Evolutionary conservation across 495 filamentous ascomycete genomes (phyloP).

Genomic region (Penicillium arizonense): DNA sequence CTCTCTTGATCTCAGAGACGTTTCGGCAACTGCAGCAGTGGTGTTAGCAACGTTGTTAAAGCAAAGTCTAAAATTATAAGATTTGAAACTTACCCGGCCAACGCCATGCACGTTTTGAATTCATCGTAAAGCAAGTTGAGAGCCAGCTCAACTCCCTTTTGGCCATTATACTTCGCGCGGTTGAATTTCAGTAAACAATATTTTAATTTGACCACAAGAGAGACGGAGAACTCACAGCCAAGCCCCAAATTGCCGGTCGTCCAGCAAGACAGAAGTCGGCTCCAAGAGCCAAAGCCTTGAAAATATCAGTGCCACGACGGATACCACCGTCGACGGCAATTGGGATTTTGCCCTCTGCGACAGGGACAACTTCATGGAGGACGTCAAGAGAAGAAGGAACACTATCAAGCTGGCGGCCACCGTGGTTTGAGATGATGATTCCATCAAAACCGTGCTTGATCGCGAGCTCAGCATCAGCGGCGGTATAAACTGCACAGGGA

Average conservation of each 20-base stretch:
- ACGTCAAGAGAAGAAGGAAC: slow-evolving; percentile 55
- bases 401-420: slow-evolving; percentile 62
- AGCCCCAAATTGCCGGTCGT: slow-evolving; percentile 12
- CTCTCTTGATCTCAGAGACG: background rate
- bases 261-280: slow-evolving; percentile 12
- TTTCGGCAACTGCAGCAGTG: background rate
- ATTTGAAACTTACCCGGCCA: background rate
- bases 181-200: no score
- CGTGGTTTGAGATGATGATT: slow-evolving; percentile 66
- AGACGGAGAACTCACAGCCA: background rate
- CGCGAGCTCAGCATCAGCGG: slow-evolving; percentile 30
- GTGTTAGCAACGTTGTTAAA: no score
- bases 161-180: background rate
- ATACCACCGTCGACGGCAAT: slow-evolving; percentile 15
- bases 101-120: slow-evolving; percentile 4
- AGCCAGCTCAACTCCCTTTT: slow-evolving; percentile 1
- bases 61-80: no score
- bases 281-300: slow-evolving; percentile 14
- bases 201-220: background rate
- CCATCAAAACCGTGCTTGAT: slow-evolving; percentile 54
- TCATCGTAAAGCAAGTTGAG: slow-evolving; percentile 4
- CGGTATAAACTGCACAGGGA: background rate
- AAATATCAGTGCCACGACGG: slow-evolving; percentile 13
- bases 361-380: slow-evolving; percentile 60
- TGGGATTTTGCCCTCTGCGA: slow-evolving; percentile 9